Evolutionary conservation across 2,329 filamentous ascomycete species (phyloP).

Genomic region (Fusarium sp.): DNA sequence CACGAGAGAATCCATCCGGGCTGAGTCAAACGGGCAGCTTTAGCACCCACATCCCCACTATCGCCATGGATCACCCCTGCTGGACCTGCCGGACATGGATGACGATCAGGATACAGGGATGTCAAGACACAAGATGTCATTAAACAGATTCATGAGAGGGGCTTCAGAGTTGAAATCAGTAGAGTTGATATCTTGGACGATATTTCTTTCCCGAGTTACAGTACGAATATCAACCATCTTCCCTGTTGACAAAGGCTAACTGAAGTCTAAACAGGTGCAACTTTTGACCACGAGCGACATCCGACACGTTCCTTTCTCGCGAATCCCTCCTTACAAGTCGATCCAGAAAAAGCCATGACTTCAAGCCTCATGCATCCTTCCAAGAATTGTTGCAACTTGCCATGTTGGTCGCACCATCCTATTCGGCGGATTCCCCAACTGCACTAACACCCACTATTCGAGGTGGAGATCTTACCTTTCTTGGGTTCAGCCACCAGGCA

Average conservation of each 20-base stretch:
- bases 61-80: neutral
- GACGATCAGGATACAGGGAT: conserved; percentile 9
- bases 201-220: neutral
- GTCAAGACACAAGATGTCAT: neutral
- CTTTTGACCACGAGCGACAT: neutral
- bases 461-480: conserved; percentile 8
- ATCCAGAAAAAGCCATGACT: neutral
- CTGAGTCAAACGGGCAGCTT: conserved; percentile 42
- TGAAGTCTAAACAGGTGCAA: neutral
- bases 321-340: neutral
- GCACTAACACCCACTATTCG: neutral
- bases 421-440: conserved; percentile 8
- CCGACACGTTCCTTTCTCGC: neutral
- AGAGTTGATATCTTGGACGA: no score
- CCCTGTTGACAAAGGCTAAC: neutral
- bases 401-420: neutral
- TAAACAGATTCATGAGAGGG: neutral
- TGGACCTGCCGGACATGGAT: neutral
- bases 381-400: neutral
- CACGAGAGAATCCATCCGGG: conserved; percentile 1
- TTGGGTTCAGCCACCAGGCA: conserved; percentile 32
- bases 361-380: neutral
- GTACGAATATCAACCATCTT: no score
- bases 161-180: neutral
- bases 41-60: neutral